Evolutionary conservation across 306 rosid species (phyloP), one percentile per base, ranked within the genome.

Genomic region (Medicago arabica): DNA sequence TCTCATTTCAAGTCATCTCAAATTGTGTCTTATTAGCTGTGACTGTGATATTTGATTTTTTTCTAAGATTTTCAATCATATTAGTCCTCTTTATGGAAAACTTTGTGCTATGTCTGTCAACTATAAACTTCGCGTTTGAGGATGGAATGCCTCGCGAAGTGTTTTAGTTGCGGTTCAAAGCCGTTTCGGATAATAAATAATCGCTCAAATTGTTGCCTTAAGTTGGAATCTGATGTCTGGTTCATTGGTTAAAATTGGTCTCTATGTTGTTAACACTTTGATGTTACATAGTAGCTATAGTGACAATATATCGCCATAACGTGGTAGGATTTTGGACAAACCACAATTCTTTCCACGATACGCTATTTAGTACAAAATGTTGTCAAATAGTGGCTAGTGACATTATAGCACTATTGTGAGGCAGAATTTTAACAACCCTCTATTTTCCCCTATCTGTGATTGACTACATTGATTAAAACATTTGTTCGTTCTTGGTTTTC

Each of bases 61-160:
- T 64, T 41, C 15, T 8, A 17, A 66, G 39, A 60, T 62, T 75
- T 72, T 59, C 76, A 36, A 25, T 75, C 57, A 9, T 51, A 68
- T 11, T 73, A 40, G 69, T 62, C 58, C 43, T 63, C 71, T 78
- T 21, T 41, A 17, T 28, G 62, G 66, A 53, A 8, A 53, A 3
- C 2, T 8, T 11, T 18, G 59, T 8, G 59, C 11, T 4, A 14
- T 14, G 53, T 47, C n/a, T 53, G 23, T 16, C 15, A 1, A 10
- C 10, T 9, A 16, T 53, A 17, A n/a, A 53, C 25, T 17, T 53
- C 11, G 59, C 1, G 59, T 53, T 53, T 54, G 60, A 18, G 14
- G 28, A 17, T 18, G 13, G 13, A 53, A 53, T 53, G 13, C 4
- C 4, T 4, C 13, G 28, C 6, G 60, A 53, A 18, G 28, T 53